phyloP scores from a whole-genome alignment of 129 eudicot genomes.

The Pulicaria dysenterica region DNA sequence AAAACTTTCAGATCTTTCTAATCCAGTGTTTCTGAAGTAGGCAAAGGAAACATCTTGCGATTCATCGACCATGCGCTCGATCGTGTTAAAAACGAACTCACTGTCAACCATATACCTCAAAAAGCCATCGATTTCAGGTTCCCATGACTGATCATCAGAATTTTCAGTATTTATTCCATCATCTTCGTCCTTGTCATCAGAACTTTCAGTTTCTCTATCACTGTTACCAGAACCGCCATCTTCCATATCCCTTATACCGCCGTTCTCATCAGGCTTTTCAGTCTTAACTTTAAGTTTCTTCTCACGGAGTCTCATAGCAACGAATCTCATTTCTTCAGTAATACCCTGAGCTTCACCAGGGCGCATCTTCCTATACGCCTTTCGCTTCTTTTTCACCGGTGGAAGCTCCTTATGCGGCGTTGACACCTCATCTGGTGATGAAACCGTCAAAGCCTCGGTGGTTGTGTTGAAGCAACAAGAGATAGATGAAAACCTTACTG shows the following conservation, averaged over 20 bases:
- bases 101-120: slow-evolving; percentile 78
- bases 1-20: slow-evolving; percentile 41
- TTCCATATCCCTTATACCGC: not conserved
- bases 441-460: slow-evolving; percentile 13
- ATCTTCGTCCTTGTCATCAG: not conserved
- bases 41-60: slow-evolving; percentile 64
- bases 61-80: slow-evolving; percentile 81
- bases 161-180: not conserved
- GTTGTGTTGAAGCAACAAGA: slow-evolving; percentile 24
- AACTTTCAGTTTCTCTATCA: slow-evolving; percentile 7
- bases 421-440: slow-evolving; percentile 14
- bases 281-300: slow-evolving; percentile 27
- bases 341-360: slow-evolving; percentile 87
- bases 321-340: slow-evolving; percentile 92
- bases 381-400: slow-evolving; percentile 45
- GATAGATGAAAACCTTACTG: slow-evolving; percentile 27
- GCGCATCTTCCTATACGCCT: slow-evolving; percentile 55
- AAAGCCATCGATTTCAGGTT: slow-evolving; percentile 76
- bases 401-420: slow-evolving; percentile 29
- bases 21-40: slow-evolving; percentile 42
- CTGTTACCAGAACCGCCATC: slow-evolving; percentile 16
- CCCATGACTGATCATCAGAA: slow-evolving; percentile 43
- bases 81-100: slow-evolving; percentile 56
- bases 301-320: slow-evolving; percentile 80
- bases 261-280: not conserved